These are phyloP conservation scores for Nitzschia sp. DNA, from an alignment of 108 stramenopile genomes.

Conservation along the genomic window DNA sequence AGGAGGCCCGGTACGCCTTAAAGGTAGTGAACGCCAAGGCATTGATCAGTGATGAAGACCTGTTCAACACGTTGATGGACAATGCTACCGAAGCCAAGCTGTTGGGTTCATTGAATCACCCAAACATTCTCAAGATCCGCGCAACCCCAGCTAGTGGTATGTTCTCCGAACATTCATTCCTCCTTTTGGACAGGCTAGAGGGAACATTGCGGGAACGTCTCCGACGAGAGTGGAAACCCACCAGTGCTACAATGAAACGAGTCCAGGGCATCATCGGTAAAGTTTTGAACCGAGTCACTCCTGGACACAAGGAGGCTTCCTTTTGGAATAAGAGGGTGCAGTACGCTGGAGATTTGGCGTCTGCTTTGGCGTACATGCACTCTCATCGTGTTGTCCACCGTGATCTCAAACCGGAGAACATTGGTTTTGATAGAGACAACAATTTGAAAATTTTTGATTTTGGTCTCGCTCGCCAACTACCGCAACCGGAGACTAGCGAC, in stretches of 20 bases:
- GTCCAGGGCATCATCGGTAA: conserved; percentile 35
- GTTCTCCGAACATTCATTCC: not conserved
- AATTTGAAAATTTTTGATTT: conserved; percentile 31
- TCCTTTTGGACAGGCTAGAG: conserved; percentile 3
- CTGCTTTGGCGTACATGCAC: conserved; percentile 26
- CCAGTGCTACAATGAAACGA: conserved; percentile 17
- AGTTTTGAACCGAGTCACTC: conserved; percentile 17
- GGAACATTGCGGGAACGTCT: conserved; percentile 1
- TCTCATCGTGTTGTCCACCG: conserved; percentile 15
- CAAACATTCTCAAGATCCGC: conserved; percentile 37
- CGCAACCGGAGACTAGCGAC: not conserved
- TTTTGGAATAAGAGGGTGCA: conserved; percentile 40
- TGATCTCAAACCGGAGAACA: conserved; percentile 33
- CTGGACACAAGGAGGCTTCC: conserved; percentile 12
- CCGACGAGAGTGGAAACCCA: conserved; percentile 20
- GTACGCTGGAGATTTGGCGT: conserved; percentile 25
- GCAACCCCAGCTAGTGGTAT: conserved; percentile 1
- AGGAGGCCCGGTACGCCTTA: not conserved
- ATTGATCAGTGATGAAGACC: too few species aligned
- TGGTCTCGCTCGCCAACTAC: conserved; percentile 30
- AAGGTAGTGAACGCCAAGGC: too few species aligned
- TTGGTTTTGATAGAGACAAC: conserved; percentile 29
- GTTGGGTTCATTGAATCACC: conserved; percentile 35
- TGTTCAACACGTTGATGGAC: too few species aligned
- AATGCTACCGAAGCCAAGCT: conserved; percentile 40